Evolutionary conservation across 2,329 filamentous ascomycete genomes (phyloP), one percentile per base, ranked within the genome.

Genomic region (Fusarium annulatum): DNA sequence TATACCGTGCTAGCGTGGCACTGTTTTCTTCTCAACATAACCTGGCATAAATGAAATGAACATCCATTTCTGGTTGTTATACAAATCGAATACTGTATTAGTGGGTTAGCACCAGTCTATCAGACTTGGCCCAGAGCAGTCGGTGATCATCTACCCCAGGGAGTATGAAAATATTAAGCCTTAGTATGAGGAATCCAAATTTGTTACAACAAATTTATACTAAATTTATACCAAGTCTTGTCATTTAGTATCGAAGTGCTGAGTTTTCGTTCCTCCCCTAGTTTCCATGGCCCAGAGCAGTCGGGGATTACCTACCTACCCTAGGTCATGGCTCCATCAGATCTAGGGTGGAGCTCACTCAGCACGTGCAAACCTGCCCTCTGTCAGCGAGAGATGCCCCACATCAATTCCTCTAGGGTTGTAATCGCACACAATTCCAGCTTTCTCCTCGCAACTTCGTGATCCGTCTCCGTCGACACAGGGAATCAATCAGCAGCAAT

Each of bases 401-500:
- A 74, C 72, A 66, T 28, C 61, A 46, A 52, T 64, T 65, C 70
- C 61, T 64, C 76, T 79, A 80, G 79, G 79, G 79, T 74, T 64
- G 33, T 26, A 30, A 33, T 67, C 77, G 67, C 80, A 81, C 76
- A 79, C 77, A 80, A 76, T 77, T 80, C 76, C 70, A 72, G 72
- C 77, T 73, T 74, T 69, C 61, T 57, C 56, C 59, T 71, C 69
- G 71, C 74, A 80, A 76, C 73, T 75, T 76, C 73, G 76, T 71
- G 74, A 77, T 76, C 65, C 72, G 74, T 71, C 71, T 76, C 74
- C 70, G 73, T 75, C 70, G 74, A 77, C 71, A 74, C 65, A 73
- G 70, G 74, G 72, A 77, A 78, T 71, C 59, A 69, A 74, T 75
- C 78, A 79, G 80, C 81, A 84, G 80, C 79, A 77, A 84, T 84